Conservation (phyloP, 371 early-diverging fungal species). For the Batkoa obscura region DNA sequence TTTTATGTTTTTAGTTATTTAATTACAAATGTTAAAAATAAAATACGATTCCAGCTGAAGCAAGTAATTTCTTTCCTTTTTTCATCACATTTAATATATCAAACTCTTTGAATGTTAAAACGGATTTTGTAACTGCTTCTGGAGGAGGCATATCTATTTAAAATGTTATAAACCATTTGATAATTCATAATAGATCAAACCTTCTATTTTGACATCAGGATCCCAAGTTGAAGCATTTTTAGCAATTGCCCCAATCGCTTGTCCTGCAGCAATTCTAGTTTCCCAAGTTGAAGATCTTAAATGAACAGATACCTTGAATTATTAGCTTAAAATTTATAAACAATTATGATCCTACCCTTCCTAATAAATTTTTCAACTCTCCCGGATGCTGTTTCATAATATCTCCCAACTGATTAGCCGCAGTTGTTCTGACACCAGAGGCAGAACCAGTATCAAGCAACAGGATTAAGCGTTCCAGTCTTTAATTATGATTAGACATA, state of each 20-base stretch:
- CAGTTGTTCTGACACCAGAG: conserved; percentile 63
- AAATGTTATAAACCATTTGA: too few species aligned
- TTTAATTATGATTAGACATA: not conserved
- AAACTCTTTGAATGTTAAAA: conserved; percentile 43
- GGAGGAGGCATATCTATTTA: not conserved
- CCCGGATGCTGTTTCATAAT: conserved; percentile 86
- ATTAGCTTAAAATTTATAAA: not conserved
- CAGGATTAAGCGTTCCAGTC: conserved; percentile 83
- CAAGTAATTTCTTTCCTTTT: conserved; percentile 63
- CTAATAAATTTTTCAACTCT: conserved; percentile 71
- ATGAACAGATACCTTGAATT: conserved; percentile 57
- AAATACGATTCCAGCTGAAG: conserved; percentile 49
- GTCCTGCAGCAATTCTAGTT: conserved; percentile 85
- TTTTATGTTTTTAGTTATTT: conserved; percentile 11
- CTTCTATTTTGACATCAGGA: conserved; percentile 16
- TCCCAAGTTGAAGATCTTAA: conserved; percentile 83
- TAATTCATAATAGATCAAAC: not conserved
- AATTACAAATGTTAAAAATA: not conserved
- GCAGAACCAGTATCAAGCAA: conserved; percentile 88
- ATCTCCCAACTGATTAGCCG: conserved; percentile 87
- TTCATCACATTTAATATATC: conserved; percentile 63
- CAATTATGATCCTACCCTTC: conserved; percentile 29
- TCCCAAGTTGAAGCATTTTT: conserved; percentile 70
- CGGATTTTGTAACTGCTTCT: conserved; percentile 10
- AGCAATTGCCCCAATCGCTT: conserved; percentile 81